Conservation (phyloP, 2,329 filamentous ascomycete species). For the Aureobasidium sp. region DNA sequence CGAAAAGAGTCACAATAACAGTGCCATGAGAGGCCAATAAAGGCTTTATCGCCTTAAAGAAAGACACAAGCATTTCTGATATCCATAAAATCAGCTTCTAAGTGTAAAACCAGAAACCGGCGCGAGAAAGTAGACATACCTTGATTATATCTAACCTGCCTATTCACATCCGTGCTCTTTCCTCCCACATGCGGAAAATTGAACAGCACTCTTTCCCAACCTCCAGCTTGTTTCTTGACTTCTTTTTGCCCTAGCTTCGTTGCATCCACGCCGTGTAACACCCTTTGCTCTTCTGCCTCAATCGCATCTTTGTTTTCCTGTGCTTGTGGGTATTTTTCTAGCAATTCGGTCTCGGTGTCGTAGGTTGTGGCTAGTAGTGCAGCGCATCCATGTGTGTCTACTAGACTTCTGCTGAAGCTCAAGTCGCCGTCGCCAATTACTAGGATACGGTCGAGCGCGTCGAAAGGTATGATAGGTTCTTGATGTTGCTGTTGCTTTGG, state of each 20-base stretch:
- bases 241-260: constrained; percentile 48
- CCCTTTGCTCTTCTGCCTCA: constrained; percentile 37
- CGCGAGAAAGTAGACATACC: constrained; percentile 19
- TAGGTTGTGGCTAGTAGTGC: constrained; percentile 63
- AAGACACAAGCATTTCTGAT: constrained; percentile 57
- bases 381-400: constrained; percentile 58
- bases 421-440: constrained; percentile 75
- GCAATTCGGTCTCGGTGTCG: constrained; percentile 54
- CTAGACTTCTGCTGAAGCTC: constrained; percentile 64
- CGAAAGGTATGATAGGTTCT: constrained; percentile 59
- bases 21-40: constrained; percentile 50
- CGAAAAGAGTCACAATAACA: constrained; percentile 82
- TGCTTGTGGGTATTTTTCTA: constrained; percentile 62
- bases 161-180: constrained; percentile 84
- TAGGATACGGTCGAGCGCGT: constrained; percentile 59
- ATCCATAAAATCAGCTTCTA: background rate
- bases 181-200: constrained; percentile 97
- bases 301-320: constrained; percentile 52
- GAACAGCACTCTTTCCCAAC: constrained; percentile 78
- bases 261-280: constrained; percentile 62
- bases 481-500: constrained; percentile 17
- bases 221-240: constrained; percentile 34
- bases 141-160: constrained; percentile 90
- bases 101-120: background rate
- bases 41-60: constrained; percentile 52